Conservation (phyloP, 305 asterid species). For the Fraxinus platypoda region DNA sequence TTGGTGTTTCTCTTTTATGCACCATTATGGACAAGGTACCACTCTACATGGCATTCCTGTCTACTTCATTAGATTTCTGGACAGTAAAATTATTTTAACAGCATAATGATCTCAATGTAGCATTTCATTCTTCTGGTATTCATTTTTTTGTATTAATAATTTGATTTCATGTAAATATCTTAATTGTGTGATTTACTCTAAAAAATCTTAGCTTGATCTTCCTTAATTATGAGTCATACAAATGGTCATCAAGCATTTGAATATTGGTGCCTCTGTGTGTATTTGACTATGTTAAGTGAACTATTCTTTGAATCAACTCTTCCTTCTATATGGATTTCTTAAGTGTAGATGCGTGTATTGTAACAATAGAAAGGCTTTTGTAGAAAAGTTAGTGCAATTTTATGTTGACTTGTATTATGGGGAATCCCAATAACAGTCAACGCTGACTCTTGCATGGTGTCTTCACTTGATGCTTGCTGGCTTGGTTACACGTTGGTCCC, state of each 20-base stretch:
- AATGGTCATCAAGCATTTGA: neutral
- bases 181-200: neutral
- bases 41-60: conserved; percentile 14
- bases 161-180: conserved; percentile 3
- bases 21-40: conserved; percentile 92
- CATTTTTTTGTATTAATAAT: conserved; percentile 2
- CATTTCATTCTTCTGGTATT: conserved; percentile 7
- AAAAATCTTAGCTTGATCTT: conserved; percentile 2
- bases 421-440: neutral
- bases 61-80: conserved; percentile 6
- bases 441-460: neutral
- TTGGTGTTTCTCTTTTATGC: conserved; percentile 84
- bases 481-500: neutral
- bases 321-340: neutral
- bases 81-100: neutral
- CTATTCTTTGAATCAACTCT: conserved; percentile 10
- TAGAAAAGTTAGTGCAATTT: neutral
- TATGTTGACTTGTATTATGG: neutral
- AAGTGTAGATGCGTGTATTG: neutral
- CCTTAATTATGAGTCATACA: neutral
- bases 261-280: conserved; percentile 3
- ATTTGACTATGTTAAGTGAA: neutral
- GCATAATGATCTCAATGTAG: neutral
- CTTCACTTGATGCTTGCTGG: neutral
- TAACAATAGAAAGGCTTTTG: neutral